Base-by-base conservation (phyloP, 2,329 filamentous ascomycete species). In the Calonectria pseudoturangicola region DNA sequence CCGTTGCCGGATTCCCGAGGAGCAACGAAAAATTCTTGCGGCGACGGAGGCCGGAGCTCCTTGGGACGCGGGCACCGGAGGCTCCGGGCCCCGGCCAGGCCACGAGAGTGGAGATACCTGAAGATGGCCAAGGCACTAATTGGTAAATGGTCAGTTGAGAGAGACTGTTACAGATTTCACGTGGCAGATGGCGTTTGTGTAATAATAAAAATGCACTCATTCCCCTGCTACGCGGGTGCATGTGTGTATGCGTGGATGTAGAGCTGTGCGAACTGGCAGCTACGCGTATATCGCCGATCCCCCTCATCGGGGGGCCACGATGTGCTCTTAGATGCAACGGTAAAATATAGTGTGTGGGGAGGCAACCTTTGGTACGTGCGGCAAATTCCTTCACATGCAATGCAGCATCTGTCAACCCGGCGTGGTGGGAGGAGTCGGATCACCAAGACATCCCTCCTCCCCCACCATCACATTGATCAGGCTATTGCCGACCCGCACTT, bases 361-460 rank as follows among this genome's bases (percentile, higher is more conserved):
- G 7, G 4, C 54, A 58, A 39, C n/a, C 9, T 39, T 39, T 39
- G 16, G 54, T 36, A 60, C 54, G 33, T 41, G 54, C 36, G 54
- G 54, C 21, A 60, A 60, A 60, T 60, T 60, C 54, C 54, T 41
- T 41, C 54, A 41, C 54, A 60, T 60, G 54, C 12, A 25, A 28
- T 60, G 54, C n/a, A 21, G 9, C n/a, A 36, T 36, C 54, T 27
- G 54, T 27, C 33, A 41, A 18, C 21, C 54, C 54, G 18, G 33
- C 30, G n/a, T 21, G 33, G 30, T 25, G 51, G 51, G 51, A 33
- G 30, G 50, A 18, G 41, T 60, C 54, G 16, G 39, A 60, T 60
- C 54, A 60, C 54, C n/a, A 12, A 48, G 45, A 60, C 30, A 27
- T 15, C n/a, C 33, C n/a, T n/a, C 21, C 21, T 21, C 21, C 54